Evolutionary conservation across 768 basidiomycete genomes (phyloP), one percentile per base, ranked within the genome.

Genomic region (Mycena venus): DNA sequence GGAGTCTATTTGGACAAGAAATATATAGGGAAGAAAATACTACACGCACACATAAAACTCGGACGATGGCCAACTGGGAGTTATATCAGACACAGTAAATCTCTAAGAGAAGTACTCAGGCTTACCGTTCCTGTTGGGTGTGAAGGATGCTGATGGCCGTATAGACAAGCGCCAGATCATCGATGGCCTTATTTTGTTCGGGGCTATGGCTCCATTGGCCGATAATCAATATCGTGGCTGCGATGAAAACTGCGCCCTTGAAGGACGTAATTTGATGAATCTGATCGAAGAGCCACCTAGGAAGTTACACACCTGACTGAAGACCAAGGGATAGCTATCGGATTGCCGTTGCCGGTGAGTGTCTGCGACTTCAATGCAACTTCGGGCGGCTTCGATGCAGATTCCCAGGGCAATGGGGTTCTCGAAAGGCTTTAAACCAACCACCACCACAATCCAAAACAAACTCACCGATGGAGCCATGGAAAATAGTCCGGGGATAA

Each of bases 301-400:
- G n/a, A 21, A 40, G 3, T 38, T 0, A 29, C 64, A 27, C 29
- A 72, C 74, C n/a, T 66, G 69, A 12, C 70, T 61, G 62, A 66
- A 68, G 19, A 61, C 19, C 23, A 67, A 29, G 10, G 64, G 56
- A 27, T n/a, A n/a, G n/a, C n/a, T 53, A 23, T 55, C 31, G 3
- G 65, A 32, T 19, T 49, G 25, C 23, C 44, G 27, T 25, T 55
- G 25, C 25, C 17, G 19, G 12, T 73, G 59, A 8, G 61, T 38
- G 11, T 73, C 47, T 34, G 66, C 59, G 0, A 73, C 56, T 0
- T 34, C 5, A 14, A 59, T 66, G 23, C 55, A 59, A 4, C 44
- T 44, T 17, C 65, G 56, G 10, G 65, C 72, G 32, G 72, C 72
- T 3, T 49, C 25, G n/a, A 9, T 51, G 59, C 72, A 73, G 47